Conservation (phyloP, 2,329 filamentous ascomycete species). For the Pseudogymnoascus sp. region DNA sequence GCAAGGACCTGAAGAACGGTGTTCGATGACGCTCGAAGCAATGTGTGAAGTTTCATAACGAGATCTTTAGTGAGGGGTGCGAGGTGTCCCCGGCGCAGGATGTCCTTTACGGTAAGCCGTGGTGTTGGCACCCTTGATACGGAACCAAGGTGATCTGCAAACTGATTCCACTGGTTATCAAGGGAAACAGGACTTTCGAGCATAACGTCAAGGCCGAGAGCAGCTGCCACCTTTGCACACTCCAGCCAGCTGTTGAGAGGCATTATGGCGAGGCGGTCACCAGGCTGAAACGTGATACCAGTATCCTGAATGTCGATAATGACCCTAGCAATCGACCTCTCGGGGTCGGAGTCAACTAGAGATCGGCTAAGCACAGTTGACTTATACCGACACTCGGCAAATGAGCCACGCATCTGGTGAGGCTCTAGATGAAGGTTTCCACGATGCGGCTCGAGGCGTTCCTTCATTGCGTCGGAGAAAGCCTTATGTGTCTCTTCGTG, state of each 20-base stretch:
- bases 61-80: constrained; percentile 44
- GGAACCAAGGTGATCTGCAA: constrained; percentile 38
- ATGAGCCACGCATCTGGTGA: constrained; percentile 45
- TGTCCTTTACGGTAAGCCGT: constrained; percentile 38
- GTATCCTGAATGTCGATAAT: constrained; percentile 45
- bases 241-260: constrained; percentile 47
- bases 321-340: constrained; percentile 39
- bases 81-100: constrained; percentile 43
- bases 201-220: constrained; percentile 39
- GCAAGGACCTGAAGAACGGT: constrained; percentile 41
- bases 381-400: constrained; percentile 45
- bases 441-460: constrained; percentile 41
- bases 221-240: constrained; percentile 45
- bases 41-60: constrained; percentile 39
- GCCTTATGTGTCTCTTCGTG: constrained; percentile 44
- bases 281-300: constrained; percentile 44
- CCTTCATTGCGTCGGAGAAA: constrained; percentile 47
- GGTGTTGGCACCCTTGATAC: constrained; percentile 25
- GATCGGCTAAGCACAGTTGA: constrained; percentile 37
- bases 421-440: constrained; percentile 40
- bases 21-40: constrained; percentile 42
- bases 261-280: constrained; percentile 46
- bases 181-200: constrained; percentile 36
- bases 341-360: constrained; percentile 38
- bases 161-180: constrained; percentile 37